A percentile compares a stretch with the other conserved stretches of the same genome.
Evolutionary conservation across 2,329 filamentous ascomycete species (phyloP).

Genomic region (Beauveria pseudobassiana): DNA sequence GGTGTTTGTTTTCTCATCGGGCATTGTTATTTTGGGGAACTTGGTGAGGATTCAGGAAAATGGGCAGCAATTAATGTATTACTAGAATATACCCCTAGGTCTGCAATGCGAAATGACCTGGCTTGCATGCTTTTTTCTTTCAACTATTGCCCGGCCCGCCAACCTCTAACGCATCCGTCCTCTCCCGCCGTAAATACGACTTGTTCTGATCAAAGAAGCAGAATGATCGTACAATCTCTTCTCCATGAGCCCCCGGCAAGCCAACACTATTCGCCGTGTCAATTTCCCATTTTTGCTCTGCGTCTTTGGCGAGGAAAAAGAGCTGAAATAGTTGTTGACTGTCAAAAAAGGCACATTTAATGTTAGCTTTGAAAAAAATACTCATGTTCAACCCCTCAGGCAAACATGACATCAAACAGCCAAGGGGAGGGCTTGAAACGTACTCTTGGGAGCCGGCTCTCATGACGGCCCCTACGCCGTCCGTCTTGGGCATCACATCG

Average conservation of each 20-base stretch:
- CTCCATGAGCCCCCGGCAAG: slow-evolving; percentile 55
- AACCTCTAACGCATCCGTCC: slow-evolving; percentile 50
- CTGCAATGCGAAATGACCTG: background rate
- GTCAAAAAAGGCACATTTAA: background rate
- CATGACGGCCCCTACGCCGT: slow-evolving; percentile 51
- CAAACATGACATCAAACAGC: slow-evolving; percentile 15
- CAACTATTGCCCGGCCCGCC: slow-evolving; percentile 32
- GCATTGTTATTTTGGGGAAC: background rate
- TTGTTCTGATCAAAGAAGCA: slow-evolving; percentile 56
- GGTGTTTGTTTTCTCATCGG: background rate
- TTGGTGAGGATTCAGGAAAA: background rate
- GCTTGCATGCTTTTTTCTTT: slow-evolving; percentile 13
- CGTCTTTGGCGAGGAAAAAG: slow-evolving; percentile 47
- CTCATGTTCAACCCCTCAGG: background rate
- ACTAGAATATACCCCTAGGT: slow-evolving; percentile 6
- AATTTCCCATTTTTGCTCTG: slow-evolving; percentile 42
- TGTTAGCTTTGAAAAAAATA: background rate
- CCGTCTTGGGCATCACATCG: slow-evolving; percentile 54
- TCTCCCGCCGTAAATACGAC: slow-evolving; percentile 53
- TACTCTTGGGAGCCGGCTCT: slow-evolving; percentile 63
- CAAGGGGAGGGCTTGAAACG: slow-evolving; percentile 20
- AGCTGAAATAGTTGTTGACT: slow-evolving; percentile 53
- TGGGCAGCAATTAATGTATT: background rate
- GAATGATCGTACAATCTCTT: slow-evolving; percentile 56
- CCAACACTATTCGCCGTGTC: slow-evolving; percentile 48